phyloP scores from a whole-genome alignment of 1,284 basidiomycete species.

The Trametes pubescens region DNA sequence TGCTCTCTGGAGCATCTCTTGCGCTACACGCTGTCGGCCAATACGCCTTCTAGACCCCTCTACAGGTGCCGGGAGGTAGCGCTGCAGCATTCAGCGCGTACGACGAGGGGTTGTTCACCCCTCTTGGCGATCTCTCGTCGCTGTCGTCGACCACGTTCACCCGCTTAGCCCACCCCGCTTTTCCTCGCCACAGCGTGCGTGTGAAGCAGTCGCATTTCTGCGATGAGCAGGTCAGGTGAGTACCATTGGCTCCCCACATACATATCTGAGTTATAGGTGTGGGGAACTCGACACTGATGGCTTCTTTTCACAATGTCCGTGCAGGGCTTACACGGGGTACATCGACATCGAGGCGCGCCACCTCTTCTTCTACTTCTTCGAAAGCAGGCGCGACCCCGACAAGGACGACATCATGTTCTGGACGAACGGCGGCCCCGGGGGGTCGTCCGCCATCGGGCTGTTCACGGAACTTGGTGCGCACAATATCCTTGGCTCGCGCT shows the following conservation, averaged over 20 bases:
- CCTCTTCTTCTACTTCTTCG: constrained; percentile 85
- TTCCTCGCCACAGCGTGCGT: constrained; percentile 59
- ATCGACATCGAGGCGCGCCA: constrained; percentile 77
- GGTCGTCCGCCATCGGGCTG: constrained; percentile 64
- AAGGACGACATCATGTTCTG: constrained; percentile 73
- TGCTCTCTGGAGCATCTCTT: background rate
- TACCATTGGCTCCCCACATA: too few species aligned
- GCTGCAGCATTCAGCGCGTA: constrained; percentile 1
- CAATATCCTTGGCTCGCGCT: background rate
- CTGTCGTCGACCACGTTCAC: constrained; percentile 53
- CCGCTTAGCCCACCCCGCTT: constrained; percentile 57
- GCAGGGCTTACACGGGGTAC: constrained; percentile 55
- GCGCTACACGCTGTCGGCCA: background rate
- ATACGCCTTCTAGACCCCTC: background rate
- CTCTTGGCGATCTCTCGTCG: constrained; percentile 49
- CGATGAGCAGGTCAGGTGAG: constrained; percentile 34
- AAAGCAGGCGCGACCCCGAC: constrained; percentile 74
- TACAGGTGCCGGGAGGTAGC: background rate
- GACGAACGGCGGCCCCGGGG: constrained; percentile 68
- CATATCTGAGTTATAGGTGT: too few species aligned
- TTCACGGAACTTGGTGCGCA: constrained; percentile 69
- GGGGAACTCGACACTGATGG: too few species aligned
- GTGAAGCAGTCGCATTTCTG: constrained; percentile 49
- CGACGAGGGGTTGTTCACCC: constrained; percentile 46
- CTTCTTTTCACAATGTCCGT: too few species aligned